phyloP scores from a whole-genome alignment of 345 rosid species.

The Triadica sebifera region DNA sequence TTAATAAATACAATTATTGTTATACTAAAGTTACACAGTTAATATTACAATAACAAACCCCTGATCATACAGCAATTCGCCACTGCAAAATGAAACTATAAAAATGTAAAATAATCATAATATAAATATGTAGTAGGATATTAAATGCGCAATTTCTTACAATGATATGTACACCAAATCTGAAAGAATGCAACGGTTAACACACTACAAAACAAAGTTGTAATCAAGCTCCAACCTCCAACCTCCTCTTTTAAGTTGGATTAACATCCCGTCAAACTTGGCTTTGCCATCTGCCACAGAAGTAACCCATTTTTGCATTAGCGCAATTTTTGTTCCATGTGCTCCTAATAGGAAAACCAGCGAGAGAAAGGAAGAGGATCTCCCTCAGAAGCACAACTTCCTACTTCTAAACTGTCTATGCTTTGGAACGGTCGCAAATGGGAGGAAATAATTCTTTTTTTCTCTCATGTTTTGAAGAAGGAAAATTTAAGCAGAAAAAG shows the following conservation, averaged over 20 bases:
- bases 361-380: neutral
- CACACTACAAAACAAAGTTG: conserved; percentile 33
- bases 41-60: no score
- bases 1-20: no score
- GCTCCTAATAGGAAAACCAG: neutral
- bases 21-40: no score
- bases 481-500: neutral
- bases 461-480: neutral
- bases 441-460: neutral
- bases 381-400: neutral
- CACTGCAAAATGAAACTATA: no score
- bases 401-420: neutral
- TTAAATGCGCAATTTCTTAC: conserved; percentile 46
- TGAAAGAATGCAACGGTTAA: conserved; percentile 45
- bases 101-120: conserved; percentile 1
- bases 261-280: conserved; percentile 65
- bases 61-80: no score
- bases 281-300: conserved; percentile 74
- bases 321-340: neutral
- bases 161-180: conserved; percentile 66
- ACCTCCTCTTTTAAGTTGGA: conserved; percentile 39
- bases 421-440: neutral
- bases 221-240: conserved; percentile 11
- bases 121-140: conserved; percentile 6
- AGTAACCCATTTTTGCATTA: neutral